These are phyloP conservation scores for sorghum (Sorghum bicolor) DNA, from an alignment of 176 grass and related monocot species.

Conservation along the genomic window DNA sequence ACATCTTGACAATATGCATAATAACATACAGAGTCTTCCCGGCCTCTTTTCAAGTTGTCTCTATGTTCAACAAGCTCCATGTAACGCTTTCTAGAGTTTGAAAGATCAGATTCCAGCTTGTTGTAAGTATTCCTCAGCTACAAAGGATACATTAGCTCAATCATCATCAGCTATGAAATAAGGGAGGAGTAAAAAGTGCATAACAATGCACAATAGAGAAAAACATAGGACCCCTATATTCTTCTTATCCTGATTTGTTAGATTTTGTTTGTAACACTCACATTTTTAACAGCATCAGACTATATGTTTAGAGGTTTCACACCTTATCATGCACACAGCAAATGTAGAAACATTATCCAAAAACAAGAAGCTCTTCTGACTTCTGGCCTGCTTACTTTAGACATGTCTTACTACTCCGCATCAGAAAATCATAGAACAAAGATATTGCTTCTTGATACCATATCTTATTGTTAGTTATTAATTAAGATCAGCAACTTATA, in stretches of 20 bases:
- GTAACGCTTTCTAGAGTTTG: slow-evolving; percentile 61
- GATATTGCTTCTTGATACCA: background rate
- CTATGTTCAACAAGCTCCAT: slow-evolving; percentile 79
- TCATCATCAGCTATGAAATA: background rate
- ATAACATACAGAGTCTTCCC: slow-evolving; percentile 81
- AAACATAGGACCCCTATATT: background rate
- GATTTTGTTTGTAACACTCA: background rate
- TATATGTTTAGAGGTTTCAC: background rate
- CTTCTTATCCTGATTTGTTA: background rate
- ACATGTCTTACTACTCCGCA: background rate
- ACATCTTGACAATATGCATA: slow-evolving; percentile 1
- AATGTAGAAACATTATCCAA: background rate
- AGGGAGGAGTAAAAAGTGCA: background rate
- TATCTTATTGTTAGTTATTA: background rate
- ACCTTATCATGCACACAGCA: background rate
- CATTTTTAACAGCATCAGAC: background rate
- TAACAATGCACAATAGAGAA: background rate
- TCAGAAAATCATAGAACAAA: background rate
- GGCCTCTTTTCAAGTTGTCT: slow-evolving; percentile 88
- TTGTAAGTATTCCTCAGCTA: slow-evolving; percentile 68
- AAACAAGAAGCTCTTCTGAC: background rate
- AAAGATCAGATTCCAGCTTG: slow-evolving; percentile 82
- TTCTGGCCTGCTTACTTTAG: background rate
- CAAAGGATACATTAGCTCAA: slow-evolving; percentile 21
- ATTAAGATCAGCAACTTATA: background rate